Evolutionary conservation across 1,139 yeast genomes (phyloP).

Genomic region (Geotrichum aggregatum): DNA sequence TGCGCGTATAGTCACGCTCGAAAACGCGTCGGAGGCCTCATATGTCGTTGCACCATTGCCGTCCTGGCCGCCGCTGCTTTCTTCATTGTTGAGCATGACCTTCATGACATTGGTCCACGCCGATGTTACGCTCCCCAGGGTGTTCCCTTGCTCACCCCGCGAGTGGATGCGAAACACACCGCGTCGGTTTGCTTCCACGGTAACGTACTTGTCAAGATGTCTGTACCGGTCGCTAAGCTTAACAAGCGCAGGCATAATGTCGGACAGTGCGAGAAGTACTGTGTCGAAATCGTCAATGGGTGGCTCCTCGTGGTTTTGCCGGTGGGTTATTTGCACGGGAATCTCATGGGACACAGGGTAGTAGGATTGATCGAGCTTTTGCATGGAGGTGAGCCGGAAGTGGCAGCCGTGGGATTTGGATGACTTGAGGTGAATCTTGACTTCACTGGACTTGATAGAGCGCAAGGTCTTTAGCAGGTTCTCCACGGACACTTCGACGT

Average conservation of each 20-base stretch:
- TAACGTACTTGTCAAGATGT: background rate
- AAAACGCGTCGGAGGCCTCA: background rate
- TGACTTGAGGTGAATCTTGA: background rate
- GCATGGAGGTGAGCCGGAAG: constrained; percentile 10
- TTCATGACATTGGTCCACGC: constrained; percentile 9
- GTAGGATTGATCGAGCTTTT: background rate
- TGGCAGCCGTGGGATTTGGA: constrained; percentile 1
- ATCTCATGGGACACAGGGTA: constrained; percentile 15
- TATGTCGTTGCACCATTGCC: background rate
- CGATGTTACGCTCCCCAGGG: constrained; percentile 5
- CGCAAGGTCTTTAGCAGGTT: constrained; percentile 9
- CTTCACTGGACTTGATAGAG: constrained; percentile 3
- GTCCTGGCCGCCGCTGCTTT: background rate
- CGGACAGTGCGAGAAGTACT: constrained; percentile 10
- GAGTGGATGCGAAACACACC: constrained; percentile 15
- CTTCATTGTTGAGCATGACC: background rate
- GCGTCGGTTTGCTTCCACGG: background rate
- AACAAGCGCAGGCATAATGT: constrained; percentile 7
- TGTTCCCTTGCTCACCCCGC: background rate
- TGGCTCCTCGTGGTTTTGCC: background rate
- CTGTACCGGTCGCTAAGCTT: constrained; percentile 10
- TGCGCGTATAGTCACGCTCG: constrained; percentile 29
- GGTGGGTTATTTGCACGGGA: constrained; percentile 6
- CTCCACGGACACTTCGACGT: constrained; percentile 7
- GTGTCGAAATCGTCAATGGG: constrained; percentile 2